Evolutionary conservation across 805 yeast species (phyloP), one percentile per base, ranked within the genome.

Genomic region (Saturnispora diversa): DNA sequence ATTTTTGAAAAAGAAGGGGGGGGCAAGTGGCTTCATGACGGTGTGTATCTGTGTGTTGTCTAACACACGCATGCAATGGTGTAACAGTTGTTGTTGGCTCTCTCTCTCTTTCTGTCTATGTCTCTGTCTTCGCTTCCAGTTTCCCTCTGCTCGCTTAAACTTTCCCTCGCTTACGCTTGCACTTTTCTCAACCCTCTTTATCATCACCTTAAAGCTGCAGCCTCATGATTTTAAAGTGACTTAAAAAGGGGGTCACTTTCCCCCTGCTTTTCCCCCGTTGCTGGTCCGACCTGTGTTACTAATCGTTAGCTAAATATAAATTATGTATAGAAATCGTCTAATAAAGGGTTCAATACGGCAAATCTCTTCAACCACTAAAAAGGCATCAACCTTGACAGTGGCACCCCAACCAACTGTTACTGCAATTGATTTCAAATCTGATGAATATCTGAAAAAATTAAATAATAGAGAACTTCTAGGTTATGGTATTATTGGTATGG

Each of bases 401-500:
- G 36, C 41, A 26, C 17, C 17, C 22, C n/a, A 19, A n/a, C 29
- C 33, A 32, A 21, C 17, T 11, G 12, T 33, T 11, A 38, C 29
- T 9, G 15, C 13, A 9, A 13, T 27, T 4, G 16, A 27, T 15
- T 35, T 33, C 31, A 30, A 35, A 15, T 5, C 47, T 13, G 33
- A 29, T 31, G 31, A 31, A 22, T 77, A 77, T 55, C 60, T 81
- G 42, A 74, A 72, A 44, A 69, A 76, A 4, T 63, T 80, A 29
- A 67, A 70, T 26, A 65, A 60, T 36, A 55, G 68, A 5, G 83
- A 81, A 57, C 63, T 84, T 39, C 58, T 82, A 34, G 79, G 84
- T 1, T 73, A 77, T 47, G 72, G 78, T 29, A 64, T 80, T 43
- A 82, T 84, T 48, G 92, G 92, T 6, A 44, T 75, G 31, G 80